Conservation (phyloP, 2,329 filamentous ascomycete genomes). For the Nothophoma quercina region DNA sequence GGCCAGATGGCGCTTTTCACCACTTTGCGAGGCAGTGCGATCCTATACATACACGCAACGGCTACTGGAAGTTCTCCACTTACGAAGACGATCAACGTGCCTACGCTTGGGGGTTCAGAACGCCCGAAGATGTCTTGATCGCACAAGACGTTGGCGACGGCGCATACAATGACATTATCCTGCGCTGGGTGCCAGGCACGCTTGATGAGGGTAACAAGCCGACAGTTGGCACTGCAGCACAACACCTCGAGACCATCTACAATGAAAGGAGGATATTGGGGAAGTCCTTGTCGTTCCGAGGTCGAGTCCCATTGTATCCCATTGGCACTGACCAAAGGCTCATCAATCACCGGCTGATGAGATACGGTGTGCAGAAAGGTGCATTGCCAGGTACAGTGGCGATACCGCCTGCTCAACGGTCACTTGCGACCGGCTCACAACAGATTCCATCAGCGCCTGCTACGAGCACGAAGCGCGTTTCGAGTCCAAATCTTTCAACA, state of each 20-base stretch:
- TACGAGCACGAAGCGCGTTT: background rate
- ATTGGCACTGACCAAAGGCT: background rate
- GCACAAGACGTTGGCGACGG: constrained; percentile 19
- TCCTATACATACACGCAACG: constrained; percentile 6
- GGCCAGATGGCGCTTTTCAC: constrained; percentile 17
- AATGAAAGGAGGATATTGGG: constrained; percentile 22
- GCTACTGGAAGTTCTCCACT: constrained; percentile 28
- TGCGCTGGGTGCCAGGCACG: constrained; percentile 27
- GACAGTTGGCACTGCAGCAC: constrained; percentile 15
- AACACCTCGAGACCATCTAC: constrained; percentile 24
- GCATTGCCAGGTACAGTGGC: background rate
- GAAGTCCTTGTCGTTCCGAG: constrained; percentile 19
- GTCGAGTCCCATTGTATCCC: constrained; percentile 24
- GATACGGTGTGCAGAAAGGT: background rate
- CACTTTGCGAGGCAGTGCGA: constrained; percentile 13
- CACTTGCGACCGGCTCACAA: no score
- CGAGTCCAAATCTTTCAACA: no score
- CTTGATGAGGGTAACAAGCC: constrained; percentile 6
- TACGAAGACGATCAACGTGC: constrained; percentile 26
- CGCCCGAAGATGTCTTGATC: constrained; percentile 25
- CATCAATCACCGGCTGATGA: background rate
- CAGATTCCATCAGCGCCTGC: background rate
- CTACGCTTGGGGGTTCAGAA: constrained; percentile 14
- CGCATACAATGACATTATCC: constrained; percentile 16
- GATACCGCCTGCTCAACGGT: background rate